A percentile compares a stretch with the other conserved stretches of the same genome.
These are phyloP conservation scores for Exophiala spinifera DNA, from an alignment of 2,329 filamentous ascomycete species.

Conservation along the genomic window DNA sequence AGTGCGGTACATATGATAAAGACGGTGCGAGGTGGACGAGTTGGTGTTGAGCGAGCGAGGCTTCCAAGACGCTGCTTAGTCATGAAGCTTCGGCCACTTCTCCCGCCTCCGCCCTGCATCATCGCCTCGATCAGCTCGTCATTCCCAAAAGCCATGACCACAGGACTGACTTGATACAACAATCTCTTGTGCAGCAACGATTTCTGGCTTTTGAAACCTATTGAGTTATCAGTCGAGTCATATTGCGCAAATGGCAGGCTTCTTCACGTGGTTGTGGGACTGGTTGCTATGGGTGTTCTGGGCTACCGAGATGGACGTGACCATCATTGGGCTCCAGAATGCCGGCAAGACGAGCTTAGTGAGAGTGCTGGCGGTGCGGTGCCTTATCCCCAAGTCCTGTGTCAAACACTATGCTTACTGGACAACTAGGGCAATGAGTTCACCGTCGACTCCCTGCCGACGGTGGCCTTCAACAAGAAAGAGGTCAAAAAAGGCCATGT, in stretches of 20 bases:
- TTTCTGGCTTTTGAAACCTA: not conserved
- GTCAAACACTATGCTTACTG: not conserved
- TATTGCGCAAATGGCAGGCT: slow-evolving; percentile 68
- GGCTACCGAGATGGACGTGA: slow-evolving; percentile 99
- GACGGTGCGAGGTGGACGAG: too few species aligned
- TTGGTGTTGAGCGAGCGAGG: too few species aligned
- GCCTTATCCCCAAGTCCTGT: not conserved
- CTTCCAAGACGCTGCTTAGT: not conserved
- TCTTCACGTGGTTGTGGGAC: slow-evolving; percentile 95
- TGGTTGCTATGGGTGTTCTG: slow-evolving; percentile 97
- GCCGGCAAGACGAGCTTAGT: slow-evolving; percentile 95
- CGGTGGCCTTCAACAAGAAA: slow-evolving; percentile 99
- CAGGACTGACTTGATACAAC: too few species aligned
- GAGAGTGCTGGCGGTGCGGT: slow-evolving; percentile 86
- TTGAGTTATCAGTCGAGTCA: too few species aligned
- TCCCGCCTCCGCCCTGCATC: not conserved
- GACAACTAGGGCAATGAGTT: slow-evolving; percentile 84
- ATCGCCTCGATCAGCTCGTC: not conserved
- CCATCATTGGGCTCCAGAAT: slow-evolving; percentile 97
- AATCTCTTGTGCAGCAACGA: not conserved
- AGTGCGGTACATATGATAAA: too few species aligned
- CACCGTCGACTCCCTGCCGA: slow-evolving; percentile 98
- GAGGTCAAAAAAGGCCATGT: slow-evolving; percentile 96
- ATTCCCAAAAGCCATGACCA: too few species aligned
- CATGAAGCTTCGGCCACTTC: not conserved